Evolutionary conservation across 495 filamentous ascomycete species (phyloP).

Genomic region (Staphylotrichum tortipilum): DNA sequence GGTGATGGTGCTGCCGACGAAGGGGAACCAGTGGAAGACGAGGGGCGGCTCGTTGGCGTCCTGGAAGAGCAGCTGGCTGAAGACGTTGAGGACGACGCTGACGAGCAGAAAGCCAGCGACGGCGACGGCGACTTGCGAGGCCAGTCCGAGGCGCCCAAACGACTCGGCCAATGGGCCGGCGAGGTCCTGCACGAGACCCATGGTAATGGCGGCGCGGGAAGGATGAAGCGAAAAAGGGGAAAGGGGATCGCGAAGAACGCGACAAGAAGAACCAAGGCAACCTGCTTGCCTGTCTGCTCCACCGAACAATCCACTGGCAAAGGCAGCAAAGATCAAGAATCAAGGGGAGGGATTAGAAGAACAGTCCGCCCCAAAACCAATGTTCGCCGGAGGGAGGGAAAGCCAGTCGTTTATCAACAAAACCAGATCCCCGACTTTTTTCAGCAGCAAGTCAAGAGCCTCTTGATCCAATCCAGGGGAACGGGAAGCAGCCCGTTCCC

Average conservation of each 20-base stretch:
- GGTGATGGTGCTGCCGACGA: slow-evolving; percentile 67
- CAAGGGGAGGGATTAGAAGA: too few relatives aligned
- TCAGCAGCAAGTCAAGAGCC: too few relatives aligned
- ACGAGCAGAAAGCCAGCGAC: slow-evolving; percentile 42
- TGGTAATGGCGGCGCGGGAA: slow-evolving; percentile 14
- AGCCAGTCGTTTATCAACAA: too few relatives aligned
- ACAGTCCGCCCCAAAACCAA: too few relatives aligned
- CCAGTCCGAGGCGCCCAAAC: slow-evolving; percentile 34
- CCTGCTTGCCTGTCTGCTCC: too few relatives aligned
- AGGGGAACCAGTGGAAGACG: slow-evolving; percentile 77
- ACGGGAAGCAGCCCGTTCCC: not conserved
- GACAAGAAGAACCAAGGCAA: not conserved
- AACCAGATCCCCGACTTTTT: slow-evolving; percentile 6
- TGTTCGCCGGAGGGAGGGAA: too few relatives aligned
- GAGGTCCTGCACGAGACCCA: slow-evolving; percentile 45
- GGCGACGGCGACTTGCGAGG: slow-evolving; percentile 38
- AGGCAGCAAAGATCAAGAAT: too few relatives aligned
- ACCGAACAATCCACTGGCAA: too few relatives aligned
- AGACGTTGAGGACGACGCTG: slow-evolving; percentile 55
- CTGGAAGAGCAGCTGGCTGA: slow-evolving; percentile 59
- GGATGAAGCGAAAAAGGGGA: not conserved
- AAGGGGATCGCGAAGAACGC: not conserved
- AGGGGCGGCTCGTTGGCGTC: slow-evolving; percentile 67
- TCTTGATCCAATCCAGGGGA: slow-evolving; percentile 6
- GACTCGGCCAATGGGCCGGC: slow-evolving; percentile 36